Base-by-base conservation (phyloP, 1,284 basidiomycete species). In the Ceratobasidium sp. region DNA sequence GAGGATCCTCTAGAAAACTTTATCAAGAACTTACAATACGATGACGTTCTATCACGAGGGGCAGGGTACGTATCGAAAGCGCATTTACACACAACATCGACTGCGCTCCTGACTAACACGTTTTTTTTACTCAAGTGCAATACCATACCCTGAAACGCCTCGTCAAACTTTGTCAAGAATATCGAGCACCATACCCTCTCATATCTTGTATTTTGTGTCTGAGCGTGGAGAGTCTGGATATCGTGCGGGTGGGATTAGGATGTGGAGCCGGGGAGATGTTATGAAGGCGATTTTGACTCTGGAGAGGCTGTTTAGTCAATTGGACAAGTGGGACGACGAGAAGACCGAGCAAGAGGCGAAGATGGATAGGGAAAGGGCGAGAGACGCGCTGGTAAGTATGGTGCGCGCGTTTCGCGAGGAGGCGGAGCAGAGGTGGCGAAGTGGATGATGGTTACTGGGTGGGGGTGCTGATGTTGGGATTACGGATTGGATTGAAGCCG, bases 1-100 rank as follows among this genome's bases (percentile, higher is more conserved):
- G 66, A 69, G 21, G 66, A 69, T 47, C 66, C 66, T n/a, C 28
- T 69, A 43, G 66, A 69, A 35, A 69, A 69, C 18, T 58, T 69
- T 28, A 32, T 69, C 18, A 57, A 57, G 18, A 69, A 69, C 32
- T 41, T 69, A 18, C 35, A 57, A 54, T 57, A 47, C 26, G n/a
- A 58, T 43, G 54, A 58, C 18, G 66, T 69, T n/a, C 43, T 69
- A 26, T 57, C 54, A 21, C 35, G 66, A 26, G 66, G 52, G 28
- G 66, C 43, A 18, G 66, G 66, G 66, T 69, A 26, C 9, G 66
- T 49, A 14, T 16, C 44, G 41, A 28, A 23, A 18, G 21, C 32
- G 52, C 66, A 21, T 58, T 47, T 47, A 47, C 11, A 28, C 6
- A 59, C 26, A n/a, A n/a, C n/a, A n/a, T n/a, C n/a, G n/a, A n/a